Conservation (phyloP, 768 basidiomycete genomes). For the Gymnopilus junonius region DNA sequence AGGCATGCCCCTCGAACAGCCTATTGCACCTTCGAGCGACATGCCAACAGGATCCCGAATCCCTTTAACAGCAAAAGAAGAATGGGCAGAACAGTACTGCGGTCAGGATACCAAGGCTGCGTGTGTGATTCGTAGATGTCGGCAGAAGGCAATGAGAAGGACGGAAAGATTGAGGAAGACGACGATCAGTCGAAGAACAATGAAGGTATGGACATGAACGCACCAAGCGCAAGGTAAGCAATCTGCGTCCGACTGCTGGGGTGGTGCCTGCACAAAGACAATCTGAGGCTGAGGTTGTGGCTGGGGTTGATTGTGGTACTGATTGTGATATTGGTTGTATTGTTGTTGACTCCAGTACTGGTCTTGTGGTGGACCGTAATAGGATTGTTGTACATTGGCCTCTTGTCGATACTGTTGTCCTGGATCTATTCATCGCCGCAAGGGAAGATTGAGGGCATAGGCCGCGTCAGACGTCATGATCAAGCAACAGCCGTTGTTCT, state of each 20-base stretch:
- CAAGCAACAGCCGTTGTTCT: too few species aligned
- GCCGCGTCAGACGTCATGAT: too few species aligned
- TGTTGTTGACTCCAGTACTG: slow-evolving; percentile 8
- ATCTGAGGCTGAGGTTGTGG: slow-evolving; percentile 21
- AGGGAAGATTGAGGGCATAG: too few species aligned
- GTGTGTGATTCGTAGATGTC: slow-evolving; percentile 5
- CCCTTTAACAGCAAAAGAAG: slow-evolving; percentile 15
- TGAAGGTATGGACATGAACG: not conserved
- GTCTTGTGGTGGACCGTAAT: slow-evolving; percentile 3
- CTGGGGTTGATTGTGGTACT: too few species aligned
- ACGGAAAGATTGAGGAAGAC: not conserved
- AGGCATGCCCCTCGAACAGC: not conserved
- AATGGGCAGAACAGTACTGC: slow-evolving; percentile 20
- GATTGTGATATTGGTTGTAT: not conserved
- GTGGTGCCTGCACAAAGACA: slow-evolving; percentile 18
- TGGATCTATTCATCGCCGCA: not conserved
- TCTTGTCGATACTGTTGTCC: not conserved
- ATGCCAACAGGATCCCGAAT: not conserved
- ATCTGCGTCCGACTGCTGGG: not conserved
- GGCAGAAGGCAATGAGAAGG: not conserved
- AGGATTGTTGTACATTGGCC: not conserved
- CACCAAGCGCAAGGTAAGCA: slow-evolving; percentile 21
- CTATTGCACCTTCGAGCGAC: not conserved
- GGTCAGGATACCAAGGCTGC: slow-evolving; percentile 3
- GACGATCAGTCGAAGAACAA: not conserved